Conservation (phyloP, 202 grass and related monocot genomes). For the Setaria viridis region DNA sequence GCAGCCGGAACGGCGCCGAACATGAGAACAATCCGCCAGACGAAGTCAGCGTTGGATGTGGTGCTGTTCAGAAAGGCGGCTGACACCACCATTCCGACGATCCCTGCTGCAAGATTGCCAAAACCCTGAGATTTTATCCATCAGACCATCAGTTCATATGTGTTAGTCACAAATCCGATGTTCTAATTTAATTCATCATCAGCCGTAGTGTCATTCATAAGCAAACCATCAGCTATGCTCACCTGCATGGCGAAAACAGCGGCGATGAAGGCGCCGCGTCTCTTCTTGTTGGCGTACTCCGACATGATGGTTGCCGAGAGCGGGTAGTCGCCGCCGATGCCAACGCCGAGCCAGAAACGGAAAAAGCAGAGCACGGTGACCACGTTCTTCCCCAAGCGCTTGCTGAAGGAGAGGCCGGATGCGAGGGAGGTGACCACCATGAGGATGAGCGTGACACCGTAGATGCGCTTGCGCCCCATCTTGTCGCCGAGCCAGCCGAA, state of each 20-base stretch:
- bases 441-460: slow-evolving; percentile 60
- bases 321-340: slow-evolving; percentile 77
- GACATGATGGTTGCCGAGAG: slow-evolving; percentile 80
- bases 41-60: slow-evolving; percentile 38
- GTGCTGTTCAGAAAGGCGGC: background rate
- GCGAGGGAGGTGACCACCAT: slow-evolving; percentile 63
- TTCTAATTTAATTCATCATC: too few species aligned
- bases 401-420: slow-evolving; percentile 64
- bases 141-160: too few species aligned
- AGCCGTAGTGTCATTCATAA: too few species aligned
- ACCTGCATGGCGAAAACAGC: slow-evolving; percentile 73
- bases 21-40: slow-evolving; percentile 72
- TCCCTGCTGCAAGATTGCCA: slow-evolving; percentile 52
- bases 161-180: too few species aligned
- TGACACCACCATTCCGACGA: slow-evolving; percentile 40
- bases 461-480: slow-evolving; percentile 66
- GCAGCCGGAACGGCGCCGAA: slow-evolving; percentile 54
- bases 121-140: slow-evolving; percentile 35
- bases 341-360: slow-evolving; percentile 69
- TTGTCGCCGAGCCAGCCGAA: slow-evolving; percentile 79
- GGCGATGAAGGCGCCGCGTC: slow-evolving; percentile 63
- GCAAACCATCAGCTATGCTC: background rate
- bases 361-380: slow-evolving; percentile 66
- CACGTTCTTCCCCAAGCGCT: slow-evolving; percentile 38
- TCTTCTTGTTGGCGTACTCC: slow-evolving; percentile 73